phyloP scores from a whole-genome alignment of 768 basidiomycete species.

The Boletus rubropictus region DNA sequence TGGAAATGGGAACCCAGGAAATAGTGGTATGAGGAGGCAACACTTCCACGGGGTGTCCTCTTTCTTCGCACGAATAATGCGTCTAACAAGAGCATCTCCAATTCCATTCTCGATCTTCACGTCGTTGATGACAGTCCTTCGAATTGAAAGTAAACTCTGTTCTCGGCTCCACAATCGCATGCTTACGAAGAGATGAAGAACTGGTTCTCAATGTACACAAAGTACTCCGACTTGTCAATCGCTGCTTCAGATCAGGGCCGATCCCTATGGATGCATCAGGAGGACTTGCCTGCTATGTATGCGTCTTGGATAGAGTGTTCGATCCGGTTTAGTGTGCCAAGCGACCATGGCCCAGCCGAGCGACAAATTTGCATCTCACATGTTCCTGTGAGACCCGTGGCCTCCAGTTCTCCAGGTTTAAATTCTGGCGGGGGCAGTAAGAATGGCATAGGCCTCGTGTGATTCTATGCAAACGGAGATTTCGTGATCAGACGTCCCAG shows the following conservation, averaged over 20 bases:
- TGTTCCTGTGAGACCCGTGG: constrained; percentile 84
- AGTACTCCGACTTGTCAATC: constrained; percentile 91
- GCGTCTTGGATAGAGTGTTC: constrained; percentile 95
- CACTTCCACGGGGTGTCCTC: constrained; percentile 85
- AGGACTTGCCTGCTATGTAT: constrained; percentile 70
- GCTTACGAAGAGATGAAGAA: constrained; percentile 86
- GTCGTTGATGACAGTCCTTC: constrained; percentile 80
- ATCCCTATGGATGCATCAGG: background rate
- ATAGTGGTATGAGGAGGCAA: constrained; percentile 83
- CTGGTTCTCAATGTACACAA: constrained; percentile 97
- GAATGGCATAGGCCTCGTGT: constrained; percentile 89
- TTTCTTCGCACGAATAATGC: constrained; percentile 82
- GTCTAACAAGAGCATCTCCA: constrained; percentile 86
- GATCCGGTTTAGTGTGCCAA: constrained; percentile 78
- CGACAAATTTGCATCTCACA: constrained; percentile 97
- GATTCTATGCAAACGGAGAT: constrained; percentile 54
- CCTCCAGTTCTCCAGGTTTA: constrained; percentile 67
- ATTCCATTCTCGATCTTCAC: constrained; percentile 88
- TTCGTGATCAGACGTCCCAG: background rate
- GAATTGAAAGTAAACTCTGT: background rate
- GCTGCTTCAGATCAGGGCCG: constrained; percentile 40
- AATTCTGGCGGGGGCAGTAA: constrained; percentile 92
- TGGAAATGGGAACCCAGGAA: constrained; percentile 91
- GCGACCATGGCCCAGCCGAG: constrained; percentile 92
- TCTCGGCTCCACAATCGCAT: background rate